phyloP scores from a whole-genome alignment of 345 rosid species.

The Physaria fendleri region DNA sequence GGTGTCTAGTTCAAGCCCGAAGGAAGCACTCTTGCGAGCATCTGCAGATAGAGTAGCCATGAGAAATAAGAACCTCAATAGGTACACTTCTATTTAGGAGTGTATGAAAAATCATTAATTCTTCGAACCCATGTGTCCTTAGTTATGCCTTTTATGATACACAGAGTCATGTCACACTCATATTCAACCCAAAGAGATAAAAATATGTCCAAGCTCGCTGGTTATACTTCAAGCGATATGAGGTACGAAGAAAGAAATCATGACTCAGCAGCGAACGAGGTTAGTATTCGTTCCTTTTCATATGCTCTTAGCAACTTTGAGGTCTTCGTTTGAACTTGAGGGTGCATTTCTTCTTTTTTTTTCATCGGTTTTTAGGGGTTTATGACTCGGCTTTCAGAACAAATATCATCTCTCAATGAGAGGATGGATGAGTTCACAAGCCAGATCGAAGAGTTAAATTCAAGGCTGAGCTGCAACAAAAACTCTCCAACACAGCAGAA shows the following conservation, averaged over 20 bases:
- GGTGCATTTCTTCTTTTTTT: slow-evolving; percentile 2
- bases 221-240: slow-evolving; percentile 31
- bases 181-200: slow-evolving; percentile 78
- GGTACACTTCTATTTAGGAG: slow-evolving; percentile 41
- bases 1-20: slow-evolving; percentile 86
- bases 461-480: slow-evolving; percentile 48
- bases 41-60: slow-evolving; percentile 60
- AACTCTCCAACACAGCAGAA: slow-evolving; percentile 60
- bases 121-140: slow-evolving; percentile 14
- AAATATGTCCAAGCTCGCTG: slow-evolving; percentile 46
- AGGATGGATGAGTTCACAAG: slow-evolving; percentile 89
- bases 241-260: slow-evolving; percentile 46
- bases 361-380: slow-evolving; percentile 39
- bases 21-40: slow-evolving; percentile 62
- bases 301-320: slow-evolving; percentile 2
- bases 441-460: slow-evolving; percentile 67
- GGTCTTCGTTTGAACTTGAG: background rate
- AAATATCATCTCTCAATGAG: slow-evolving; percentile 74
- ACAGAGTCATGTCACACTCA: slow-evolving; percentile 85
- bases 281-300: slow-evolving; percentile 13
- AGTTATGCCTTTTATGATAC: slow-evolving; percentile 24
- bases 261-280: slow-evolving; percentile 56
- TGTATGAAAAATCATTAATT: slow-evolving; percentile 20
- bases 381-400: slow-evolving; percentile 82
- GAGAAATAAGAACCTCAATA: slow-evolving; percentile 65